Evolutionary conservation across 305 asterid species (phyloP).

Genomic region (Rubia tinctorum): DNA sequence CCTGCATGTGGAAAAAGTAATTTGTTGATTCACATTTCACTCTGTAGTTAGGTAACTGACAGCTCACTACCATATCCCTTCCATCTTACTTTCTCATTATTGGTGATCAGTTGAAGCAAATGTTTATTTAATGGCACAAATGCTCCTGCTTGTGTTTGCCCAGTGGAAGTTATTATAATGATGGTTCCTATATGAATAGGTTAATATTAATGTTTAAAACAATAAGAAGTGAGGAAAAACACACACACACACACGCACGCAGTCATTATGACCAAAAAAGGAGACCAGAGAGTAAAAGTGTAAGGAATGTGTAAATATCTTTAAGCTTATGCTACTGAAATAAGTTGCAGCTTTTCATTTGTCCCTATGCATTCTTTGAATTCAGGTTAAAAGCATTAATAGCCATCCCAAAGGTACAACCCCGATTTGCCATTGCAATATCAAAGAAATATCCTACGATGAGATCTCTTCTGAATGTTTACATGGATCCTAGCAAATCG

Average conservation of each 20-base stretch:
- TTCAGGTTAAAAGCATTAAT: conserved; percentile 87
- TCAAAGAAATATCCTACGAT: conserved; percentile 92
- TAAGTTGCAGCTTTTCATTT: conserved; percentile 14
- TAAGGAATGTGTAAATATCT: background rate
- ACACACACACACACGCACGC: background rate
- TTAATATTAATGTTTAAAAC: too few species aligned
- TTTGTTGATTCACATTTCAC: background rate
- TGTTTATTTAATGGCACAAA: background rate
- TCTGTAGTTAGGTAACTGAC: background rate
- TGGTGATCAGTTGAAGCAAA: background rate
- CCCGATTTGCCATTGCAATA: conserved; percentile 84
- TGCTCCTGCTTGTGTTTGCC: background rate
- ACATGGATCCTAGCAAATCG: conserved; percentile 87
- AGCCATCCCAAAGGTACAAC: conserved; percentile 94
- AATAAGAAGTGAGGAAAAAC: background rate
- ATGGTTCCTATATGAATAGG: background rate
- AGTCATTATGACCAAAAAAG: background rate
- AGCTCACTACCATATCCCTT: background rate
- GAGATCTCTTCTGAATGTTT: too few species aligned
- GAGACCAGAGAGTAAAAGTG: background rate
- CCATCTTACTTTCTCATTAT: background rate
- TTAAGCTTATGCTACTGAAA: background rate
- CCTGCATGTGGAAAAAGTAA: background rate
- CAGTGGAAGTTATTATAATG: background rate
- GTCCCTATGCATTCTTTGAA: conserved; percentile 15